Percentiles rank a stretch among this genome's conserved stretches.
These are phyloP conservation scores for Vanrija humicola DNA, from an alignment of 1,284 basidiomycete species.

Conservation along the genomic window DNA sequence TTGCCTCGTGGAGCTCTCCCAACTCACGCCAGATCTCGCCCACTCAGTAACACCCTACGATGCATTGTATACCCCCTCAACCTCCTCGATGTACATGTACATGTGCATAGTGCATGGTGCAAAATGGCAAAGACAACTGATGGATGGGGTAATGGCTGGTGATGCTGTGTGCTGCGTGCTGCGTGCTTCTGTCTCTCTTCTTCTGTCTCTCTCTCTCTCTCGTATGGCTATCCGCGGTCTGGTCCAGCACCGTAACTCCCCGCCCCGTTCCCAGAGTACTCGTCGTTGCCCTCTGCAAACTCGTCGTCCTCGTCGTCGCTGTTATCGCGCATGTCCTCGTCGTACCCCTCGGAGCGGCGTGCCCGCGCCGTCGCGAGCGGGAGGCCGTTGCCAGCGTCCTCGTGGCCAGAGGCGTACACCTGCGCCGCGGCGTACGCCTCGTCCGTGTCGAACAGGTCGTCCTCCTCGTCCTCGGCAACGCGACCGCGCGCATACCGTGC, in stretches of 20 bases:
- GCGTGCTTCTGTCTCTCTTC: background rate
- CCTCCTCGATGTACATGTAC: constrained; percentile 5
- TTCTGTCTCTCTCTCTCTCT: background rate
- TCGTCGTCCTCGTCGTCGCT: constrained; percentile 31
- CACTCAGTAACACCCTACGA: constrained; percentile 10
- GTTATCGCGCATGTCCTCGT: constrained; percentile 24
- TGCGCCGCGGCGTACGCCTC: constrained; percentile 10
- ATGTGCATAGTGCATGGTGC: constrained; percentile 9
- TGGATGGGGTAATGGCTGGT: background rate
- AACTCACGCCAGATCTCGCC: constrained; percentile 14
- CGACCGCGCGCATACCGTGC: background rate
- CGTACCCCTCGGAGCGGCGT: constrained; percentile 18
- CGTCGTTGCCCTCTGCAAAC: background rate
- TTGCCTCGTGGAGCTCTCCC: background rate
- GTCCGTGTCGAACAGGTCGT: constrained; percentile 20
- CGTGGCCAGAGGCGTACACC: constrained; percentile 10
- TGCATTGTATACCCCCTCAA: constrained; percentile 1
- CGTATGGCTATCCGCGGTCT: background rate
- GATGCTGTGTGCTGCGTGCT: background rate
- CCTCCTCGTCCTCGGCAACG: constrained; percentile 8
- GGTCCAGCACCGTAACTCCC: background rate
- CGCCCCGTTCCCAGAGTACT: constrained; percentile 15
- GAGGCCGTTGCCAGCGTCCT: constrained; percentile 23
- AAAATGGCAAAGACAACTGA: background rate
- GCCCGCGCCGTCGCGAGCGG: constrained; percentile 18